Base-by-base conservation (phyloP, 257 asterid species). In the Nicotiana obtusifolia region DNA sequence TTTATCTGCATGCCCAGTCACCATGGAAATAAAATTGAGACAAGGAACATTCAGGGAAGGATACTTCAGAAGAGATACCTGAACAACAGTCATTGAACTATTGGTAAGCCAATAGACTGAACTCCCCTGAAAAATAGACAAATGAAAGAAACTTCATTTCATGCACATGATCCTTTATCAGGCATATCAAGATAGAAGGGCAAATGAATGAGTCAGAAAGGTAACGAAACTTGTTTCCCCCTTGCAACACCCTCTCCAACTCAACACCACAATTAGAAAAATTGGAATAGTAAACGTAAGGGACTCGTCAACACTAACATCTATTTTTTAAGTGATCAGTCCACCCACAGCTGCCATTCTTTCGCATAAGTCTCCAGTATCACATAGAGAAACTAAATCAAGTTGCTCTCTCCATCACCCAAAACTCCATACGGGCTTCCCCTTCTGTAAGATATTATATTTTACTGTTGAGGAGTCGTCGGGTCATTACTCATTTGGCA, bases 31-130 rank as follows among this genome's bases (percentile, higher is more conserved):
- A 61, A 78, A 78, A 65, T 61, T 60, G 3, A 71, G 15, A 33
- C 20, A 28, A 13, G 37, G 13, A 78, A 59, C 41, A 66, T 20
- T 10, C 24, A 22, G 41, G 82, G 10, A 57, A 61, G 69, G 41
- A 61, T 57, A 57, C 71, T 37, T 62, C 71, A 73, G 28, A 69
- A 53, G 53, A 75, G 14, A 77, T 49, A 94, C 98, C 97, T 94
- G 97, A 82, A 87, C 35, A 76, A 88, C 83, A 80, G 88, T 86
- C 81, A 91, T 71, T 11, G 95, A 88, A 88, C 97, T 90, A 86
- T 94, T 95, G 82, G 97, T 88, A 75, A 92, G 76, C 98, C 99
- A 95, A 87, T 89, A 91, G 37, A 95, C 86, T 87, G 91, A 91
- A 87, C 97, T 88, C 73, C 98, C 99, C 97, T 95, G 97, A 85